These are phyloP conservation scores for Mallotus repandus DNA, from an alignment of 441 rosid genomes.

Conservation along the genomic window DNA sequence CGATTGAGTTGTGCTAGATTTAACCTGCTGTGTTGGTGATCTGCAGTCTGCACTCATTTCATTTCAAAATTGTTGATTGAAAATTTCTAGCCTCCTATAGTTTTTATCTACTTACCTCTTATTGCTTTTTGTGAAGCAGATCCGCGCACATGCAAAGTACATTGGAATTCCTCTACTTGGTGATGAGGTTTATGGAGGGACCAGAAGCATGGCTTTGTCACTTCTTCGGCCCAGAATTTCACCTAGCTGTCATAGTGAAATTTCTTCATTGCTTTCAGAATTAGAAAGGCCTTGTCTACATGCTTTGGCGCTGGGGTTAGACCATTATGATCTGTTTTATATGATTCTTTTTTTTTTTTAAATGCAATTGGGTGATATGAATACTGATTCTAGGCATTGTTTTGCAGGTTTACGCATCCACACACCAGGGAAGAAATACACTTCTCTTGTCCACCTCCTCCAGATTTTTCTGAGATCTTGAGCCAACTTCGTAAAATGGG, in stretches of 20 bases:
- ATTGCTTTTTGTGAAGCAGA: slow-evolving; percentile 39
- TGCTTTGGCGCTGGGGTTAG: slow-evolving; percentile 84
- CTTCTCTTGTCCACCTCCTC: slow-evolving; percentile 75
- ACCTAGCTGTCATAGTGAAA: slow-evolving; percentile 39
- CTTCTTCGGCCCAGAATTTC: slow-evolving; percentile 56
- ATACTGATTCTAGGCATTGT: slow-evolving; percentile 14
- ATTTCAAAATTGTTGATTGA: neutral
- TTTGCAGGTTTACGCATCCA: slow-evolving; percentile 75
- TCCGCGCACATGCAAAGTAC: slow-evolving; percentile 55
- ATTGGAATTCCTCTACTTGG: slow-evolving; percentile 76
- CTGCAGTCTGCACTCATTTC: neutral
- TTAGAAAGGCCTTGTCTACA: slow-evolving; percentile 93
- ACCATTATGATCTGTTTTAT: slow-evolving; percentile 3
- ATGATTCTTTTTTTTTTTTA: slow-evolving; percentile 8
- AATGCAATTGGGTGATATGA: neutral
- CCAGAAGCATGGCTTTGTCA: slow-evolving; percentile 74
- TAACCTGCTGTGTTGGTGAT: too few relatives aligned
- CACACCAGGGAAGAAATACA: slow-evolving; percentile 51
- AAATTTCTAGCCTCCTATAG: neutral
- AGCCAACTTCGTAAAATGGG: slow-evolving; percentile 58
- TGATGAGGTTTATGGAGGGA: slow-evolving; percentile 88
- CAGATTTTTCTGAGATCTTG: slow-evolving; percentile 62
- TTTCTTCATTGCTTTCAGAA: slow-evolving; percentile 51
- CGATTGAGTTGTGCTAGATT: neutral
- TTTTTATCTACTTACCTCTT: neutral